Evolutionary conservation across 2,329 filamentous ascomycete species (phyloP).

Genomic region (Cercospora nicotianae): DNA sequence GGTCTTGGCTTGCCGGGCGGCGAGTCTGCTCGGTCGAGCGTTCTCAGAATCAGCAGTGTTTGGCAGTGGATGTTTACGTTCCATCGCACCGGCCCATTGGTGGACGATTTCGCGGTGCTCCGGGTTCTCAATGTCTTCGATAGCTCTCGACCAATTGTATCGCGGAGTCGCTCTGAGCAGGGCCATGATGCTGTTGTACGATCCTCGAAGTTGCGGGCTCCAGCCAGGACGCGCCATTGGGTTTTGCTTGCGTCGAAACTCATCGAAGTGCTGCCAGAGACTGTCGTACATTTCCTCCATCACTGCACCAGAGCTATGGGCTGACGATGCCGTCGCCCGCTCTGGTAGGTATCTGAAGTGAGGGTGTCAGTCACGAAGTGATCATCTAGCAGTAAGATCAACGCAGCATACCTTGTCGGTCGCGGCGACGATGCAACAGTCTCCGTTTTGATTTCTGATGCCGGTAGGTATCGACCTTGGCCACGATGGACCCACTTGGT

Average conservation of each 20-base stretch:
- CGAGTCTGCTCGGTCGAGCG: not conserved
- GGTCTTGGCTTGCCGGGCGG: constrained; percentile 25
- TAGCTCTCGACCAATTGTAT: constrained; percentile 15
- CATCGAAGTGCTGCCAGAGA: constrained; percentile 21
- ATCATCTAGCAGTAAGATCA: not conserved
- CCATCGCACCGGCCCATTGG: constrained; percentile 24
- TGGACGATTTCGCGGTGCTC: constrained; percentile 18
- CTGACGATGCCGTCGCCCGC: constrained; percentile 15
- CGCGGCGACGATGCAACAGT: constrained; percentile 12
- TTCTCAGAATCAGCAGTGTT: not conserved
- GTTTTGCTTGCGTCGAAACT: constrained; percentile 21
- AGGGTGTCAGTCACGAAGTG: constrained; percentile 5
- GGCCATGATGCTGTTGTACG: constrained; percentile 21
- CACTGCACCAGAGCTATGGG: constrained; percentile 10
- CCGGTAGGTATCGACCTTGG: constrained; percentile 38
- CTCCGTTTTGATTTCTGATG: constrained; percentile 22
- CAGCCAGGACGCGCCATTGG: constrained; percentile 23
- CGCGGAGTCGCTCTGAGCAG: constrained; percentile 23
- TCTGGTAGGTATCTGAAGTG: constrained; percentile 18
- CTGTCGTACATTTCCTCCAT: constrained; percentile 21
- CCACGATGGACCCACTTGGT: constrained; percentile 39
- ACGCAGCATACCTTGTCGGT: constrained; percentile 22
- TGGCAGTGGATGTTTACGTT: constrained; percentile 18
- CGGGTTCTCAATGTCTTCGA: constrained; percentile 13
- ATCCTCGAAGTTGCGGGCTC: constrained; percentile 23